Percentiles rank a stretch among this genome's conserved stretches.
Evolutionary conservation across 208 protist genomes (phyloP).

Genomic region (Phytomonas francai): DNA sequence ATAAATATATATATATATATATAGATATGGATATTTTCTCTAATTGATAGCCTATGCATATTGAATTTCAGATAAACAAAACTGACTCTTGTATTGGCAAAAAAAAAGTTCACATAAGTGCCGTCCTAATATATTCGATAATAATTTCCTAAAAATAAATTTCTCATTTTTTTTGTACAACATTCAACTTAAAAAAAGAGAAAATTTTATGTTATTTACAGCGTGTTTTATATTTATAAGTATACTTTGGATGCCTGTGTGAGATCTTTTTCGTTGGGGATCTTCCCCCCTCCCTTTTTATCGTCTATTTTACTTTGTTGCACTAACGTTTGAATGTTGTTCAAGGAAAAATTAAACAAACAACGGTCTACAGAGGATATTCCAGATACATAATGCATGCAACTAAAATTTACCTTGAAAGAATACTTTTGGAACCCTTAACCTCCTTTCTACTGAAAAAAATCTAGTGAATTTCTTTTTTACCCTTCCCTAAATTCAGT

Average conservation of each 20-base stretch:
- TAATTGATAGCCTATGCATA: slow-evolving; percentile 4
- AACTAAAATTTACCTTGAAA: not conserved
- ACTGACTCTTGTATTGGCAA: not conserved
- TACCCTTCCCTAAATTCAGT: not conserved
- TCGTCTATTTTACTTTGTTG: slow-evolving; percentile 7
- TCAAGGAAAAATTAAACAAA: not conserved
- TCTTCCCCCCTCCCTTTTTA: slow-evolving; percentile 10
- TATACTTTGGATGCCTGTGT: slow-evolving; percentile 1
- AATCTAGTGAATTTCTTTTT: not conserved
- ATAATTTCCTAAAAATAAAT: slow-evolving; percentile 6
- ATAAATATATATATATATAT: slow-evolving; percentile 21
- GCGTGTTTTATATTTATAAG: slow-evolving; percentile 3
- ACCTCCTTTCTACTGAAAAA: not conserved
- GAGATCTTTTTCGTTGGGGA: slow-evolving; percentile 14
- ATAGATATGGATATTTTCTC: slow-evolving; percentile 9
- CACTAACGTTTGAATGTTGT: not conserved
- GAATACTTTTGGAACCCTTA: slow-evolving; percentile 6
- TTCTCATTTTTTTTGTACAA: slow-evolving; percentile 12
- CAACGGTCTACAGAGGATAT: not conserved
- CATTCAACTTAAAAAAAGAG: slow-evolving; percentile 3
- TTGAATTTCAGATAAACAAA: slow-evolving; percentile 7
- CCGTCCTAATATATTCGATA: slow-evolving; percentile 1
- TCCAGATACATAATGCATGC: slow-evolving; percentile 5
- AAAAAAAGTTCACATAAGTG: slow-evolving; percentile 9
- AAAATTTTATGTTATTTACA: not conserved